Evolutionary conservation across 225 moss, liverwort and hornwort species (phyloP).

Genomic region (Sphagnum tenellum): DNA sequence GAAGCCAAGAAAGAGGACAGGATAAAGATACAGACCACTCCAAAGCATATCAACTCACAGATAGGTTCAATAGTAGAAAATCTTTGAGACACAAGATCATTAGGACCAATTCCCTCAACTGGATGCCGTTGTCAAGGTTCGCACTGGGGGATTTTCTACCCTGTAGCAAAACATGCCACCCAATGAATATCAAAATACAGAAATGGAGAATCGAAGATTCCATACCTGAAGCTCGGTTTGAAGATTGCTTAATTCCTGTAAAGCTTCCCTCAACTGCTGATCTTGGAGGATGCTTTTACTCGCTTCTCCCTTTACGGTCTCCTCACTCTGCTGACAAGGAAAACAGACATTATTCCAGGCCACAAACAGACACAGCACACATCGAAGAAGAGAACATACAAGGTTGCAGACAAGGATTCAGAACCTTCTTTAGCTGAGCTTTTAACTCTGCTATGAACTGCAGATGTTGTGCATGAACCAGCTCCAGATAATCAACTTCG

Average conservation of each 20-base stretch:
- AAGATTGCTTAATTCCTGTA: conserved; percentile 33
- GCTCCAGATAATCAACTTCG: conserved; percentile 25
- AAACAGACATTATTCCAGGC: too few relatives aligned
- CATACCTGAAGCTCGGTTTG: conserved; percentile 50
- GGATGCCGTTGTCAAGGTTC: too few relatives aligned
- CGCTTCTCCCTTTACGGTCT: conserved; percentile 26
- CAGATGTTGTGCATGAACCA: conserved; percentile 31
- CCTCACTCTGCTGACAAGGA: conserved; percentile 28
- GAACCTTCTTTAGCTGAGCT: conserved; percentile 25
- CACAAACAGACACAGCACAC: too few relatives aligned
- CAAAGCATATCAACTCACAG: too few relatives aligned
- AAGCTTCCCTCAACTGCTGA: conserved; percentile 32
- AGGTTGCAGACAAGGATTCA: background rate
- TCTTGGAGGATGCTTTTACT: conserved; percentile 20
- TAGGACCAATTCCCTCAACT: too few relatives aligned
- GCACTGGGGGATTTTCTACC: too few relatives aligned
- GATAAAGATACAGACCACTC: too few relatives aligned
- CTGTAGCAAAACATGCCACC: too few relatives aligned
- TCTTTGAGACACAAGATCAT: too few relatives aligned
- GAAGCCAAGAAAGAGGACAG: too few relatives aligned
- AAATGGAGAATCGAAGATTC: background rate
- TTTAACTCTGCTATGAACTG: conserved; percentile 18
- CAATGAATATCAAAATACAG: background rate
- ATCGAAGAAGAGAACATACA: too few relatives aligned
- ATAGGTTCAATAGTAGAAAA: too few relatives aligned